These are phyloP conservation scores for Magnusiomyces fungicola DNA, from an alignment of 1,139 yeast genomes.

Conservation along the genomic window DNA sequence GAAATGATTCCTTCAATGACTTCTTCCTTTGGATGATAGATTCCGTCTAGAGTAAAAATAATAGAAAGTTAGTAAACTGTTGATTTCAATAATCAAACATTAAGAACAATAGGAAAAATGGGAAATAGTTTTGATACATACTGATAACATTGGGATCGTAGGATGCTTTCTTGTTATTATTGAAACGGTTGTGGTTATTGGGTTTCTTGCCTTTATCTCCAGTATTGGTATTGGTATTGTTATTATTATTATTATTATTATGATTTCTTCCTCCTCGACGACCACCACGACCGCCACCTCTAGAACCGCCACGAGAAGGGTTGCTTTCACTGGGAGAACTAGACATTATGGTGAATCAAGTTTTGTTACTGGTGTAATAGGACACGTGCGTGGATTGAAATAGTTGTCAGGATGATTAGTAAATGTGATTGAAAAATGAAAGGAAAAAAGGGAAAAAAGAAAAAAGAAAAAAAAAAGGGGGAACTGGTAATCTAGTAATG, in stretches of 20 bases:
- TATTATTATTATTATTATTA: background rate
- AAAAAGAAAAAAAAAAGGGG: too few relatives aligned
- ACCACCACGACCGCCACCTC: too few relatives aligned
- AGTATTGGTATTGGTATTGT: background rate
- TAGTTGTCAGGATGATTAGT: too few relatives aligned
- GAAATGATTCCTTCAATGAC: constrained; percentile 10
- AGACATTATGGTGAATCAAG: too few relatives aligned
- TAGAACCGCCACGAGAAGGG: too few relatives aligned
- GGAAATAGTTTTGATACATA: background rate
- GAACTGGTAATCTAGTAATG: too few relatives aligned
- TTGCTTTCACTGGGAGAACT: too few relatives aligned
- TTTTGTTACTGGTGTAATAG: too few relatives aligned
- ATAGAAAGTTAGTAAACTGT: background rate
- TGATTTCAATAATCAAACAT: background rate
- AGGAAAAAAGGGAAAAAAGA: too few relatives aligned
- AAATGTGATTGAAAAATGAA: too few relatives aligned
- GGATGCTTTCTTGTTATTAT: background rate
- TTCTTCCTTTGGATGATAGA: constrained; percentile 11
- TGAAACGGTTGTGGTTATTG: background rate
- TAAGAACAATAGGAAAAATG: background rate
- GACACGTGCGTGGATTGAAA: too few relatives aligned
- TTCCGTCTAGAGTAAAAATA: background rate
- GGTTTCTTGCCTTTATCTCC: background rate
- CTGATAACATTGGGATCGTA: background rate
- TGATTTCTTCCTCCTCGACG: background rate